Evolutionary conservation across 2,329 filamentous ascomycete species (phyloP).

Genomic region (Exophiala alcalophila): DNA sequence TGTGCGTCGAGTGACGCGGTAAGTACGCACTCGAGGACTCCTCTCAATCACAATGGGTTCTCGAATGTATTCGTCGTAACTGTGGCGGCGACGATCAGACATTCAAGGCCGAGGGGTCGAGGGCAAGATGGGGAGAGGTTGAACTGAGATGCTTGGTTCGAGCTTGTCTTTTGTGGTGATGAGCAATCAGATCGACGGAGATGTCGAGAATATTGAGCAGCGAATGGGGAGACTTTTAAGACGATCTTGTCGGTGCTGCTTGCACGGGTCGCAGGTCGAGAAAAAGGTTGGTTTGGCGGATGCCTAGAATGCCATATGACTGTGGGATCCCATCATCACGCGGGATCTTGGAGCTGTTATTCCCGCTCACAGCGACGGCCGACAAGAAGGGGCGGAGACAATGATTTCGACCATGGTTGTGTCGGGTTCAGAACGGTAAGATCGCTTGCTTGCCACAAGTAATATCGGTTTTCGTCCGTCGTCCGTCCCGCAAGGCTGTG

Average conservation of each 20-base stretch:
- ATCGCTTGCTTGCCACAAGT: conserved; percentile 13
- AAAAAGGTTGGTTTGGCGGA: conserved; percentile 10
- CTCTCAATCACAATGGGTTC: conserved; percentile 25
- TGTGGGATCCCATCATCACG: conserved; percentile 10
- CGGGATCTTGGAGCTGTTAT: conserved; percentile 10
- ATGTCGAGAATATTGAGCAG: not conserved
- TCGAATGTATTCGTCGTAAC: conserved; percentile 13
- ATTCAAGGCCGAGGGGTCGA: conserved; percentile 12
- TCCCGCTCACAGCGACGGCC: not conserved
- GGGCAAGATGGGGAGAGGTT: not conserved
- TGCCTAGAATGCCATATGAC: conserved; percentile 17
- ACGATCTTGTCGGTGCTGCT: too few species aligned
- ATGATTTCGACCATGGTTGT: conserved; percentile 12
- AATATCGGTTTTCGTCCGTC: too few species aligned
- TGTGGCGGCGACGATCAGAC: conserved; percentile 19
- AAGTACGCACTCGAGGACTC: conserved; percentile 24
- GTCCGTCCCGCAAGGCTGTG: conserved; percentile 18
- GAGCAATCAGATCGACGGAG: not conserved
- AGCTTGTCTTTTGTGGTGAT: conserved; percentile 1
- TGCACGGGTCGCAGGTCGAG: not conserved
- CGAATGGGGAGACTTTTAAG: too few species aligned
- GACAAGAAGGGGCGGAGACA: conserved; percentile 2
- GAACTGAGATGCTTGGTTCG: not conserved
- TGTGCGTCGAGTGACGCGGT: conserved; percentile 15
- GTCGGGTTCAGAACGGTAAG: conserved; percentile 4